Evolutionary conservation across 805 yeast species (phyloP).

Genomic region (Lipomyces mesembrius): DNA sequence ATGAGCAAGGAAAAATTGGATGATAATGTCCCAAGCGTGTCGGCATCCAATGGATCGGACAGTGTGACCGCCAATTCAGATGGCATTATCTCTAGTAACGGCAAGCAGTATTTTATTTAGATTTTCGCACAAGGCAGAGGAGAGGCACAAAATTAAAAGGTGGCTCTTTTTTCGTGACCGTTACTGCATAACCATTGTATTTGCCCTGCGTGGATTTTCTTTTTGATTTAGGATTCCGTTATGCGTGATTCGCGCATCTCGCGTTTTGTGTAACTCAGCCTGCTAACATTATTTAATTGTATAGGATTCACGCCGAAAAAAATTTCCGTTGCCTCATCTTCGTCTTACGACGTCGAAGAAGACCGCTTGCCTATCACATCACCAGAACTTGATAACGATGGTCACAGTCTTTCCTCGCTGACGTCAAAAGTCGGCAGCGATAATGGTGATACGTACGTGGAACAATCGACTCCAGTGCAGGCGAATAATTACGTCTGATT

Average conservation of each 20-base stretch:
- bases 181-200: not conserved
- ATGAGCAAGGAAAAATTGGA: not conserved
- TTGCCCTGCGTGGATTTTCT: not conserved
- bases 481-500: not conserved
- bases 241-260: not conserved
- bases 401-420: constrained; percentile 13
- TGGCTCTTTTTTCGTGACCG: not conserved
- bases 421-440: constrained; percentile 7
- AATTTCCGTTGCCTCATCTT: not conserved
- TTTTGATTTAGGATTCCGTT: constrained; percentile 4
- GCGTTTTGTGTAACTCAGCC: not conserved
- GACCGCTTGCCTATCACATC: constrained; percentile 29
- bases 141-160: not conserved
- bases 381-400: constrained; percentile 17
- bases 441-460: not conserved
- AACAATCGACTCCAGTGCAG: not conserved
- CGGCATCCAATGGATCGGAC: constrained; percentile 19
- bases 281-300: constrained; percentile 5
- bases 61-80: constrained; percentile 18
- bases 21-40: constrained; percentile 3
- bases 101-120: constrained; percentile 24
- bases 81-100: constrained; percentile 17
- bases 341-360: constrained; percentile 11
- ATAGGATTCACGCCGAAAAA: constrained; percentile 3
- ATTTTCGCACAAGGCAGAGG: not conserved